Evolutionary conservation across 768 basidiomycete genomes (phyloP).

Genomic region (Grammothele lineata): DNA sequence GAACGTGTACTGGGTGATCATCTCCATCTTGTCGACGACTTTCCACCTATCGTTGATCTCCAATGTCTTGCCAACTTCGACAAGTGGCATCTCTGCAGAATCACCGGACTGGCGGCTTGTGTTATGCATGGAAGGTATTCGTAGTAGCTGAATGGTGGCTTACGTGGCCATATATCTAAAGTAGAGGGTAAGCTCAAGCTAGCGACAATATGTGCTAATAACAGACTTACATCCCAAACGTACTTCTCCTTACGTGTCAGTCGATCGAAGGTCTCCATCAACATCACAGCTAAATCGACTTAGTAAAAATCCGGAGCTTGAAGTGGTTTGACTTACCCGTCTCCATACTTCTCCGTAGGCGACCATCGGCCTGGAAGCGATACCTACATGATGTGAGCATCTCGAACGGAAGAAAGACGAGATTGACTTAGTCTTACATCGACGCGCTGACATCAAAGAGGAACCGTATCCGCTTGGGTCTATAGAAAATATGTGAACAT

Average conservation of each 20-base stretch:
- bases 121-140: no score
- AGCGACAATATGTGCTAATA: neutral
- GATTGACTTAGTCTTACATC: constrained; percentile 37
- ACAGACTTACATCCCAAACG: constrained; percentile 63
- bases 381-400: constrained; percentile 38
- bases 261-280: constrained; percentile 68
- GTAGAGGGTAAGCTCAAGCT: neutral
- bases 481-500: constrained; percentile 20
- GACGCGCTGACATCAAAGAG: constrained; percentile 69
- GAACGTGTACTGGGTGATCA: constrained; percentile 66
- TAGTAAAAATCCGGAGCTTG: no score
- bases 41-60: constrained; percentile 63
- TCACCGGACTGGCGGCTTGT: constrained; percentile 50
- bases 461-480: constrained; percentile 65
- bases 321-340: no score
- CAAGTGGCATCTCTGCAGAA: constrained; percentile 50
- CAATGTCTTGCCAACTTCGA: constrained; percentile 43
- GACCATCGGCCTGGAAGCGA: constrained; percentile 70
- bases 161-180: constrained; percentile 63
- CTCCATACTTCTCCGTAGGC: constrained; percentile 58
- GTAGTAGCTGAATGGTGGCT: constrained; percentile 22
- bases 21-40: constrained; percentile 63
- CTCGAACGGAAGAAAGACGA: no score
- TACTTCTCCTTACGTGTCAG: constrained; percentile 66
- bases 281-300: constrained; percentile 58